Evolutionary conservation across 225 moss, liverwort and hornwort species (phyloP).

Genomic region (Pseudoscleropodium purum): DNA sequence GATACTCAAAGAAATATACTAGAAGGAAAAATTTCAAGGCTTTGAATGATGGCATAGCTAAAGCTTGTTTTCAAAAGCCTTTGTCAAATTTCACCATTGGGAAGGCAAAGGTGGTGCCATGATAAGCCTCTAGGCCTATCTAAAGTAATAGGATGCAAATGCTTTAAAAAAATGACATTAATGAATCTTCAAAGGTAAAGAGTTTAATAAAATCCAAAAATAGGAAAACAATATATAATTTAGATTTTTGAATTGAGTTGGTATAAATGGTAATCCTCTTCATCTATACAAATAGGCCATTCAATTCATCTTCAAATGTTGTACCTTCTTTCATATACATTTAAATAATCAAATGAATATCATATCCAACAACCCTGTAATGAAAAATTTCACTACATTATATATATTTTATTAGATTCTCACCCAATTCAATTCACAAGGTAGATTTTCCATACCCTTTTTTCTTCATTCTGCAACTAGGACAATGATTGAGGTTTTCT

Average conservation of each 20-base stretch:
- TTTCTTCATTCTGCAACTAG: not conserved
- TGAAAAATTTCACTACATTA: not conserved
- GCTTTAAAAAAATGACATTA: not conserved
- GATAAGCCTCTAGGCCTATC: rapidly evolving
- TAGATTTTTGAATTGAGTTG: not conserved
- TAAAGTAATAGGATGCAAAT: not conserved
- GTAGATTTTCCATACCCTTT: rapidly evolving
- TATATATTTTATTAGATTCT: no score
- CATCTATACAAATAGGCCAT: rapidly evolving
- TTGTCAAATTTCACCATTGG: not conserved
- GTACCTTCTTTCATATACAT: not conserved
- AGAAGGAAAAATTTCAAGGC: not conserved
- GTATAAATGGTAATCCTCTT: not conserved
- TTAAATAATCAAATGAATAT: not conserved
- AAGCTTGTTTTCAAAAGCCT: not conserved
- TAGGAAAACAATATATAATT: not conserved
- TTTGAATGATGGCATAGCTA: rapidly evolving
- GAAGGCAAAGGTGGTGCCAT: rapidly evolving
- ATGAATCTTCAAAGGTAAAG: not conserved
- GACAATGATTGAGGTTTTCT: not conserved
- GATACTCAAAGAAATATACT: not conserved
- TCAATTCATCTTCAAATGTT: not conserved
- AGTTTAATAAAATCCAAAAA: not conserved
- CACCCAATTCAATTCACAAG: not conserved
- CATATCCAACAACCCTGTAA: not conserved